Evolutionary conservation across 352 stramenopile species (phyloP).

Genomic region (Peronospora tabacina): DNA sequence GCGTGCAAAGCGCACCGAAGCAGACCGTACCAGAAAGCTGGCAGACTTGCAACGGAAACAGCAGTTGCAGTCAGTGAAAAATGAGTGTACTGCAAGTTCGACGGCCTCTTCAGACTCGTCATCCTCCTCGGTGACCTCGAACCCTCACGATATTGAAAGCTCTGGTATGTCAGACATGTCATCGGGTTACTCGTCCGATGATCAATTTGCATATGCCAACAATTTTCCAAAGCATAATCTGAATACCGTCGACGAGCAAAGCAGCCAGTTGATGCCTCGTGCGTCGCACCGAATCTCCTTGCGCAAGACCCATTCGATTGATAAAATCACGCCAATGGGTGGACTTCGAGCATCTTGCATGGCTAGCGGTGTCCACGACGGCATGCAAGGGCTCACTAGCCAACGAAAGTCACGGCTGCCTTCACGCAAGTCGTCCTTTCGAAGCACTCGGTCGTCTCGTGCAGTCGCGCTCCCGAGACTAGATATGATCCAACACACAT

Average conservation of each 20-base stretch:
- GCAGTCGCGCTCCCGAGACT: constrained; percentile 62
- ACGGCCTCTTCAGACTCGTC: constrained; percentile 67
- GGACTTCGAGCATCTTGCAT: constrained; percentile 35
- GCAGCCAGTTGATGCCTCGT: constrained; percentile 42
- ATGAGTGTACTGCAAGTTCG: constrained; percentile 59
- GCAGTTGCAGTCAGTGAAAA: constrained; percentile 25
- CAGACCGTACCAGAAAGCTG: constrained; percentile 21
- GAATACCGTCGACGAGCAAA: constrained; percentile 64
- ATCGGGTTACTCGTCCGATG: constrained; percentile 53
- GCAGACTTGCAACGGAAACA: constrained; percentile 21
- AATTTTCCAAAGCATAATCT: constrained; percentile 51
- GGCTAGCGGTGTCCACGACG: constrained; percentile 32
- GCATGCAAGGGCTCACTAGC: constrained; percentile 17
- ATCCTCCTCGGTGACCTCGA: constrained; percentile 47
- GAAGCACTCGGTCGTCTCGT: constrained; percentile 65
- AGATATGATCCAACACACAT: constrained; percentile 69
- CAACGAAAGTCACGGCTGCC: constrained; percentile 23
- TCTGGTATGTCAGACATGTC: constrained; percentile 39
- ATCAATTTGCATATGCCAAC: constrained; percentile 50
- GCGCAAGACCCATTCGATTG: constrained; percentile 49
- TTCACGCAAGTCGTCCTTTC: constrained; percentile 69
- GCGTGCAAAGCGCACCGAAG: constrained; percentile 18
- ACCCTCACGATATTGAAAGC: constrained; percentile 73
- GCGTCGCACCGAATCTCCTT: constrained; percentile 27
- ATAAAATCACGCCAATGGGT: constrained; percentile 32